Conservation (phyloP, 345 rosid species). For the Sonneratia caseolaris region DNA sequence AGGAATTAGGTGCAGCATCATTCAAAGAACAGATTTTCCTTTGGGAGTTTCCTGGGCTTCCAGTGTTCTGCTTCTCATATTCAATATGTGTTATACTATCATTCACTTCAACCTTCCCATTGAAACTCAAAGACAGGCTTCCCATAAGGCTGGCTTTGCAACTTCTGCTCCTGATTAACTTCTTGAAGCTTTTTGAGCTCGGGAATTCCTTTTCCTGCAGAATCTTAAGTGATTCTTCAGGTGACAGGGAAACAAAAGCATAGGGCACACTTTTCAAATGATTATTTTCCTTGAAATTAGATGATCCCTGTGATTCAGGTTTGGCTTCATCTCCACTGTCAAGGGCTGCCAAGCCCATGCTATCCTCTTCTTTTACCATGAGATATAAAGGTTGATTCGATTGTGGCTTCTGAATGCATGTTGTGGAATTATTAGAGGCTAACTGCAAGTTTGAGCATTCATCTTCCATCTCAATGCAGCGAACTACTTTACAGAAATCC, state of each 20-base stretch:
- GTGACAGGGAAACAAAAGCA: conserved; percentile 23
- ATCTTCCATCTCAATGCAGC: conserved; percentile 45
- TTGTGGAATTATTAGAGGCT: conserved; percentile 17
- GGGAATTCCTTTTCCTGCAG: conserved; percentile 26
- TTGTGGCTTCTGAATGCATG: conserved; percentile 3
- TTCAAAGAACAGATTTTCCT: conserved; percentile 21
- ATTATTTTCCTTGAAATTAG: conserved; percentile 20
- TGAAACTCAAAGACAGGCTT: conserved; percentile 18
- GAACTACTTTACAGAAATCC: conserved; percentile 44
- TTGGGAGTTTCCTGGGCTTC: conserved; percentile 29
- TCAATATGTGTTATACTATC: conserved; percentile 25
- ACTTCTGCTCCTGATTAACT: conserved; percentile 56
- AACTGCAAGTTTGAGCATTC: conserved; percentile 18
- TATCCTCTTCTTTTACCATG: conserved; percentile 10
- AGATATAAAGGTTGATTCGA: background rate
- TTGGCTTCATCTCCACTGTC: conserved; percentile 20
- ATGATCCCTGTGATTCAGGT: conserved; percentile 18
- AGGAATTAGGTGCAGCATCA: conserved; percentile 12
- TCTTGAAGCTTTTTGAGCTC: conserved; percentile 25
- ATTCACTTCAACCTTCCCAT: conserved; percentile 24
- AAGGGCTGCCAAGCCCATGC: conserved; percentile 16
- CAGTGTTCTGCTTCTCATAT: conserved; percentile 26
- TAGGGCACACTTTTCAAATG: conserved; percentile 12
- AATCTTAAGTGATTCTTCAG: conserved; percentile 30
- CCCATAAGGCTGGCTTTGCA: conserved; percentile 40